Evolutionary conservation across 2,329 filamentous ascomycete genomes (phyloP).

Genomic region (Aureobasidium sp.): DNA sequence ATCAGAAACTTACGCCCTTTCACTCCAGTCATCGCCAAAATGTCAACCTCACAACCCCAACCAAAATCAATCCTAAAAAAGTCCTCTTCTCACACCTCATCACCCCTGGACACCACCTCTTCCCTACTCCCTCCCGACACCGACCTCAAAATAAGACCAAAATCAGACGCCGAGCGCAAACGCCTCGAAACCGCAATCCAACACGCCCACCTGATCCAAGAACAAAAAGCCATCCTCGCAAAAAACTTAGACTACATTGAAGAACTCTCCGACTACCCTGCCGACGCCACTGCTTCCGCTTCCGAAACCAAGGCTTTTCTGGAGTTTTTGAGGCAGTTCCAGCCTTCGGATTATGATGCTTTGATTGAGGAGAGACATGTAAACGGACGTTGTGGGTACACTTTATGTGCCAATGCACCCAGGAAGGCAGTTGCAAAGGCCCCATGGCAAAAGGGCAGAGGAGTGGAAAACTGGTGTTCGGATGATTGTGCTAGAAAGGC

Average conservation of each 20-base stretch:
- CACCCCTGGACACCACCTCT: not conserved
- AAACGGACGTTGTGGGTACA: conserved; percentile 73
- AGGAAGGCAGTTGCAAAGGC: conserved; percentile 37
- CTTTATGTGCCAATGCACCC: conserved; percentile 62
- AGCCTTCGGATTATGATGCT: conserved; percentile 81
- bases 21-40: not conserved
- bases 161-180: conserved; percentile 26
- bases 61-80: conserved; percentile 41
- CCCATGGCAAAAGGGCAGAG: conserved; percentile 58
- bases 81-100: conserved; percentile 16
- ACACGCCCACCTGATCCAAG: conserved; percentile 74
- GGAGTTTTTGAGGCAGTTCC: conserved; percentile 60
- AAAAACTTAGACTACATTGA: conserved; percentile 65
- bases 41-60: conserved; percentile 20
- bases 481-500: conserved; percentile 68
- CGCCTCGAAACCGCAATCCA: conserved; percentile 62
- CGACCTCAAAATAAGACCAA: conserved; percentile 9
- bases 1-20: not conserved
- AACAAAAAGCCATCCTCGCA: conserved; percentile 69
- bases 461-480: conserved; percentile 82
- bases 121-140: not conserved
- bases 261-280: conserved; percentile 57
- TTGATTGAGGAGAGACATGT: conserved; percentile 84
- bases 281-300: conserved; percentile 39
- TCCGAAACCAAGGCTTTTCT: conserved; percentile 60